A percentile compares a stretch with the other conserved stretches of the same genome.
phyloP scores from a whole-genome alignment of 192 early-diverging fungal genomes.

The Haplosporangium gracile region DNA sequence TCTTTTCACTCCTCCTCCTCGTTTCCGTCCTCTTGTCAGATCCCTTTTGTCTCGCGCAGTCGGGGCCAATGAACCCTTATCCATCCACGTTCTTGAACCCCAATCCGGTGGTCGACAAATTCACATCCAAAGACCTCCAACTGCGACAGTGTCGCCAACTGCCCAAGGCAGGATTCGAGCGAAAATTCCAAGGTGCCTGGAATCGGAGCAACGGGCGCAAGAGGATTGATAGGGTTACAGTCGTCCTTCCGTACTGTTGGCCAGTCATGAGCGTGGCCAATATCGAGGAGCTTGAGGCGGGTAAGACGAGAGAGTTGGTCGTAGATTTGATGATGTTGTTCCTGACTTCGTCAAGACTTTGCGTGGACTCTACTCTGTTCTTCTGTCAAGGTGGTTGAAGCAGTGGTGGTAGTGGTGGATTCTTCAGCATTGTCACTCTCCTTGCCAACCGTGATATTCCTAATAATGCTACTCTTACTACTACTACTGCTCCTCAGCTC shows the following conservation, averaged over 20 bases:
- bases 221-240: no score
- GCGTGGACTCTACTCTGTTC: background rate
- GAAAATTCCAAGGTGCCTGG: background rate
- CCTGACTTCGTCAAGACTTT: background rate
- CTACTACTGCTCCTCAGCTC: no score
- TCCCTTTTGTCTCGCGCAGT: no score
- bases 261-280: background rate
- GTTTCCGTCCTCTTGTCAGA: no score
- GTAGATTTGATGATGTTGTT: background rate
- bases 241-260: background rate
- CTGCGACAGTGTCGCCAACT: no score
- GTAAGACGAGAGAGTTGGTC: background rate
- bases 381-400: background rate
- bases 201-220: background rate
- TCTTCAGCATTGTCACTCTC: background rate
- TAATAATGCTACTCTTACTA: no score
- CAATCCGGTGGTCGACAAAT: no score
- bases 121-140: no score
- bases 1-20: no score
- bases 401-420: no score
- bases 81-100: no score
- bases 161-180: background rate
- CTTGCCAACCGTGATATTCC: background rate
- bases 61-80: no score
- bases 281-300: background rate